Percentiles rank a stretch among this genome's conserved stretches.
Conservation (phyloP, 306 rosid genomes). For the Clitoria ternatea region DNA sequence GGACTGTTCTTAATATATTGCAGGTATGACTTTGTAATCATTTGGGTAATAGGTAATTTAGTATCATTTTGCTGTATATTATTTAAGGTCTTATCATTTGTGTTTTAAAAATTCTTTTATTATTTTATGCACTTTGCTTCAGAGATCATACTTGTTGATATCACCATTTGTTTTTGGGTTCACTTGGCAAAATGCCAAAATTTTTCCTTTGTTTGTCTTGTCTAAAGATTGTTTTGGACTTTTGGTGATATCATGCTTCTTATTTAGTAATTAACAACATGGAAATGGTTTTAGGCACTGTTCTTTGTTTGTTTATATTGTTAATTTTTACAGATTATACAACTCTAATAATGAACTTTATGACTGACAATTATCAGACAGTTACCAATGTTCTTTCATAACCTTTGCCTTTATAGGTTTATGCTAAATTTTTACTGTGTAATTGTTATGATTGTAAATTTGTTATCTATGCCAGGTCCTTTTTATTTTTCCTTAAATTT, state of each 20-base stretch:
- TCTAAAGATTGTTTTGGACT: background rate
- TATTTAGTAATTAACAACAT: background rate
- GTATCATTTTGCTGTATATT: background rate
- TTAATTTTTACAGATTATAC: background rate
- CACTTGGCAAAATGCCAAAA: background rate
- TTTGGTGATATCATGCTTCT: background rate
- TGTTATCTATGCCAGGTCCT: background rate
- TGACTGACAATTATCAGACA: background rate
- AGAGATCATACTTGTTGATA: background rate
- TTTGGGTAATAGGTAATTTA: background rate
- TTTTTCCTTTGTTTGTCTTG: background rate
- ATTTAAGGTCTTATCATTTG: background rate
- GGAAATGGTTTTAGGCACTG: background rate
- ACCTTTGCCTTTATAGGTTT: background rate
- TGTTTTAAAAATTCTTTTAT: background rate
- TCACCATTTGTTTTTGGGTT: too few species aligned
- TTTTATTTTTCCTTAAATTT: background rate
- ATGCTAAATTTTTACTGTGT: background rate
- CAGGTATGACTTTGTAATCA: slow-evolving; percentile 51
- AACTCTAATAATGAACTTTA: background rate
- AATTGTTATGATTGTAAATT: background rate
- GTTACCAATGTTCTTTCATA: background rate
- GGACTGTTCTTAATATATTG: slow-evolving; percentile 89
- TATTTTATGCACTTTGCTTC: background rate
- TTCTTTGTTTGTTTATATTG: background rate